Evolutionary conservation across 352 stramenopile species (phyloP).

Genomic region (Globisporangium iwayamae): DNA sequence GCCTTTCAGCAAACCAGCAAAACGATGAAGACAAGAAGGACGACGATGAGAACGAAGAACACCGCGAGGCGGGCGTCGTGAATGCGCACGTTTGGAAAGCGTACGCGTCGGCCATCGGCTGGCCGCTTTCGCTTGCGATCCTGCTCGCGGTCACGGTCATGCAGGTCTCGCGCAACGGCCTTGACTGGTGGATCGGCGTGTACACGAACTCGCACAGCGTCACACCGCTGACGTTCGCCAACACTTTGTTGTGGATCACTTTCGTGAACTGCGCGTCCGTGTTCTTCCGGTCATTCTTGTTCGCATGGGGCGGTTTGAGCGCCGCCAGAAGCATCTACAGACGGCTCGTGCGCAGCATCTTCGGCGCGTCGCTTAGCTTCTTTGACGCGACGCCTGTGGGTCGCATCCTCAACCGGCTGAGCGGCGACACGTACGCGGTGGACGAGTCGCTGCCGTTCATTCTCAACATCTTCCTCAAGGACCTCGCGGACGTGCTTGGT

Average conservation of each 20-base stretch:
- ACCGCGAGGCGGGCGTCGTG: slow-evolving; percentile 58
- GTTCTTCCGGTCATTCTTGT: slow-evolving; percentile 80
- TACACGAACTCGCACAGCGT: slow-evolving; percentile 67
- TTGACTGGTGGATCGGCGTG: slow-evolving; percentile 84
- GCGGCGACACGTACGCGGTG: slow-evolving; percentile 76
- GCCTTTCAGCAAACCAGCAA: background rate
- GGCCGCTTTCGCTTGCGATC: slow-evolving; percentile 38
- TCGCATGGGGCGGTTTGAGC: slow-evolving; percentile 73
- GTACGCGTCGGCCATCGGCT: slow-evolving; percentile 57
- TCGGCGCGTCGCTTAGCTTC: slow-evolving; percentile 55
- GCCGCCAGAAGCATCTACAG: slow-evolving; percentile 66
- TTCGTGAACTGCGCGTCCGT: slow-evolving; percentile 62
- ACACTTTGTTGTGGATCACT: slow-evolving; percentile 61
- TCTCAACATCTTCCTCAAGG: slow-evolving; percentile 86
- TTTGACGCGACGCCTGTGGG: slow-evolving; percentile 68
- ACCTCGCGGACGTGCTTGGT: slow-evolving; percentile 66
- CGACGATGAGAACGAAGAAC: slow-evolving; percentile 26
- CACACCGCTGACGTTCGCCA: slow-evolving; percentile 43
- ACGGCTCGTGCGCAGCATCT: slow-evolving; percentile 47
- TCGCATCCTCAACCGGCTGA: slow-evolving; percentile 76
- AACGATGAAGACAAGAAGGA: background rate
- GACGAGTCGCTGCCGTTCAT: slow-evolving; percentile 88
- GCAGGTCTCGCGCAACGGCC: slow-evolving; percentile 72
- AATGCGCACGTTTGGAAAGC: slow-evolving; percentile 53
- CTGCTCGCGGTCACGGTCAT: slow-evolving; percentile 57